phyloP scores from a whole-genome alignment of 768 basidiomycete genomes.

The Epithele typhae region DNA sequence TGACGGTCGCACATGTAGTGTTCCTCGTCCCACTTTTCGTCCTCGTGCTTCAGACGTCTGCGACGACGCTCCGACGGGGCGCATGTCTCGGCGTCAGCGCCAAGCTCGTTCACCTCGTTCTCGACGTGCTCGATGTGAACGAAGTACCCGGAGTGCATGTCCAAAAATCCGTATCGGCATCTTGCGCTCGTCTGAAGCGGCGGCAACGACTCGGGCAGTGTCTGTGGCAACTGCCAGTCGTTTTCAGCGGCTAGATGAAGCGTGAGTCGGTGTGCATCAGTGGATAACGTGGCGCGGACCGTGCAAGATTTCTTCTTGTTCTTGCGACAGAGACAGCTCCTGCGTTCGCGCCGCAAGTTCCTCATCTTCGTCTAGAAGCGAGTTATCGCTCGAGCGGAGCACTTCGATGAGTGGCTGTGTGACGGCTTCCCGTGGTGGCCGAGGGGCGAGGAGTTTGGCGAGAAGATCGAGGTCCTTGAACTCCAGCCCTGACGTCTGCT shows the following conservation, averaged over 20 bases:
- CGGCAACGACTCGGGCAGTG: conserved; percentile 40
- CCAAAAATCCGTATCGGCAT: conserved; percentile 71
- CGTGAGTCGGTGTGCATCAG: background rate
- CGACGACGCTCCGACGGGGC: conserved; percentile 45
- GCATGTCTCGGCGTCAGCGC: conserved; percentile 58
- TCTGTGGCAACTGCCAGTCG: conserved; percentile 76
- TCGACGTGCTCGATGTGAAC: conserved; percentile 65
- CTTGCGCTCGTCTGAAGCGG: conserved; percentile 37
- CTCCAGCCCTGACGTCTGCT: conserved; percentile 57
- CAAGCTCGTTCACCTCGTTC: conserved; percentile 82
- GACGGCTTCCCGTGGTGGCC: conserved; percentile 33
- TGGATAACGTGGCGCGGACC: conserved; percentile 33
- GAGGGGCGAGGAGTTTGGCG: conserved; percentile 72
- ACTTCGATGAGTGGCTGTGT: conserved; percentile 54
- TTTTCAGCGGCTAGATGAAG: conserved; percentile 59
- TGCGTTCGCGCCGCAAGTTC: conserved; percentile 42
- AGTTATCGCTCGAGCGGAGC: conserved; percentile 22
- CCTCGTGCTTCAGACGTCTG: conserved; percentile 56
- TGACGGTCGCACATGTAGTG: conserved; percentile 61
- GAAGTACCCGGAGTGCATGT: conserved; percentile 74
- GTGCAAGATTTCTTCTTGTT: conserved; percentile 47
- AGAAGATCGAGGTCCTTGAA: conserved; percentile 79
- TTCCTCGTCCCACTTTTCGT: conserved; percentile 79
- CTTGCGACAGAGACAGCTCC: conserved; percentile 38
- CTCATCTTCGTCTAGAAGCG: conserved; percentile 26